Evolutionary conservation across 176 grass and related monocot species (phyloP), one percentile per base, ranked within the genome.

Genomic region (Ananas comosus): DNA sequence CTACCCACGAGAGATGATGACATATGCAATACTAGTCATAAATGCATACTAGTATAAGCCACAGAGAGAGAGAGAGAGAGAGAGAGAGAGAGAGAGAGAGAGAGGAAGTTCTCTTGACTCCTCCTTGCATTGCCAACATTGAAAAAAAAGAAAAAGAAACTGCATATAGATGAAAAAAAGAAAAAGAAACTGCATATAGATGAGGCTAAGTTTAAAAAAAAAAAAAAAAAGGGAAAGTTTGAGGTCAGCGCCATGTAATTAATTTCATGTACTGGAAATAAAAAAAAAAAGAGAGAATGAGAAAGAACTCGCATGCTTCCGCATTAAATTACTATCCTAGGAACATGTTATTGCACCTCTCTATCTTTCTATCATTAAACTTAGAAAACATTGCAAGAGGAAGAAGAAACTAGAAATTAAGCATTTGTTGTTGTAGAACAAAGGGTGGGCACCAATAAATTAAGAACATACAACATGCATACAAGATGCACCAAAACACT

Each of bases 11-110:
- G 10, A 56, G 70, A 42, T 25, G 70, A 72, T 72, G 25, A 47
- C 14, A 56, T 72, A 42, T 42, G 33, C 33, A 72, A 8, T 54
- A 72, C 51, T n/a, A 72, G 56, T 61, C 56, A 57, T 72, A 57
- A 72, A 72, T 72, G 70, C 70, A 33, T 33, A 21, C 69, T 13
- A 50, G 24, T 51, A 58, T 17, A 27, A 27, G 22, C 22, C n/a
- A n/a, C n/a, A n/a, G n/a, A n/a, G n/a, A n/a, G 48, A 19, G n/a
- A 24, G 47, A 19, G 66, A 51, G 47, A 51, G 22, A 16, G 25
- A 1, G 64, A 1, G 13, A 2, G 48, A 22, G 66, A 49, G 16
- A 69, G 67, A 33, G 29, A 33, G 3, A 33, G 29, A 33, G 33
- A 22, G 56, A 18, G 56, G 56, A 61, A 61, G 13, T 33, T 47